phyloP scores from a whole-genome alignment of 257 asterid species.

The Leptodermis oblonga region DNA sequence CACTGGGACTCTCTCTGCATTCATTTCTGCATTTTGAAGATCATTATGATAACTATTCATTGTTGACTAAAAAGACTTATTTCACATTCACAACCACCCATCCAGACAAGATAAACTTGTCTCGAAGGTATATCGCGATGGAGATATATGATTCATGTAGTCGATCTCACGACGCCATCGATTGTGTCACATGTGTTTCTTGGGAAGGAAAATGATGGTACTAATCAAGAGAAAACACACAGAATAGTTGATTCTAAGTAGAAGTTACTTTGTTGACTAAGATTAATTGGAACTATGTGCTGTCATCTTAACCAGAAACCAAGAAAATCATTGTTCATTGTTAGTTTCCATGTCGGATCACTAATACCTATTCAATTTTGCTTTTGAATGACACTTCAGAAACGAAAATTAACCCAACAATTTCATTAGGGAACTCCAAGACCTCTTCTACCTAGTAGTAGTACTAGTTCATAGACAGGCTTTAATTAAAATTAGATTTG shows the following conservation, averaged over 20 bases:
- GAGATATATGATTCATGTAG: too few species aligned
- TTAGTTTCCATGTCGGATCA: constrained; percentile 7
- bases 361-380: background rate
- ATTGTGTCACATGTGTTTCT: constrained; percentile 4
- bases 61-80: background rate
- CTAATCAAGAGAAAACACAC: background rate
- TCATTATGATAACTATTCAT: background rate
- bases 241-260: constrained; percentile 12
- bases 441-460: background rate
- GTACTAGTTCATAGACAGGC: background rate
- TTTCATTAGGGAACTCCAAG: background rate
- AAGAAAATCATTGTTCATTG: constrained; percentile 19
- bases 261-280: constrained; percentile 13
- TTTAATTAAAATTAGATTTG: constrained; percentile 14
- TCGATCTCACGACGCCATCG: too few species aligned
- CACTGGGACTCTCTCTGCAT: constrained; percentile 7
- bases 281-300: constrained; percentile 12
- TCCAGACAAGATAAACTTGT: too few species aligned
- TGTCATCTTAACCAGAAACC: background rate
- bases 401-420: too few species aligned
- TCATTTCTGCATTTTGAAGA: too few species aligned
- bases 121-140: too few species aligned
- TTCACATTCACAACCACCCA: background rate
- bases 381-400: constrained; percentile 8
- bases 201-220: background rate